Conservation (phyloP, 495 filamentous ascomycete genomes). For the Trypethelium eluteriae region DNA sequence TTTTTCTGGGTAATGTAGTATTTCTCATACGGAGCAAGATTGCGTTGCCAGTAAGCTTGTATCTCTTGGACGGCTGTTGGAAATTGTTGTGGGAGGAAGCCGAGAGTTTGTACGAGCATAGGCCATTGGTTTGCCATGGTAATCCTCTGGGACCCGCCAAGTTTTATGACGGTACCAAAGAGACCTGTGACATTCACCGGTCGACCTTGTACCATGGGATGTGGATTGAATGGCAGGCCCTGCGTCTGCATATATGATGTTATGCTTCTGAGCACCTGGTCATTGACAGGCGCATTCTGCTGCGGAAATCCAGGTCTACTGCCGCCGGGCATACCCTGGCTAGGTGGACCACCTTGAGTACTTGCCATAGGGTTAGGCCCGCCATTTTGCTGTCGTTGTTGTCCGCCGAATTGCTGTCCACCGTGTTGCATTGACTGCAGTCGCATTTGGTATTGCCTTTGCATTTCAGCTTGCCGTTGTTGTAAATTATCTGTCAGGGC, state of each 20-base stretch:
- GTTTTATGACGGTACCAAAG: slow-evolving; percentile 64
- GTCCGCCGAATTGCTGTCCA: slow-evolving; percentile 24
- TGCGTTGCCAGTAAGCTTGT: slow-evolving; percentile 62
- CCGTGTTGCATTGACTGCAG: slow-evolving; percentile 55
- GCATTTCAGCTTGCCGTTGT: slow-evolving; percentile 32
- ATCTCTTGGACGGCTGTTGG: slow-evolving; percentile 61
- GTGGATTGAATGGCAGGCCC: slow-evolving; percentile 59
- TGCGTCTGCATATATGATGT: slow-evolving; percentile 62
- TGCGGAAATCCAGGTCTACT: slow-evolving; percentile 8
- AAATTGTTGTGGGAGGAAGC: slow-evolving; percentile 57
- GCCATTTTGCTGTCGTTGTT: slow-evolving; percentile 35
- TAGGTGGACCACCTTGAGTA: slow-evolving; percentile 41
- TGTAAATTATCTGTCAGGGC: slow-evolving; percentile 39
- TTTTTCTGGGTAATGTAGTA: slow-evolving; percentile 40
- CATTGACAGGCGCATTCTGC: slow-evolving; percentile 27
- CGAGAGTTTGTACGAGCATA: slow-evolving; percentile 57
- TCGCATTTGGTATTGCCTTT: slow-evolving; percentile 37
- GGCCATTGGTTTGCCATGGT: slow-evolving; percentile 62
- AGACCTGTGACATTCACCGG: slow-evolving; percentile 64
- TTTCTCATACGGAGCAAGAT: slow-evolving; percentile 64
- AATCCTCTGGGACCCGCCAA: slow-evolving; percentile 71
- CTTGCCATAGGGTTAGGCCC: slow-evolving; percentile 46
- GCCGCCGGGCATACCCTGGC: slow-evolving; percentile 25
- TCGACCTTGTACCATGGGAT: slow-evolving; percentile 62
- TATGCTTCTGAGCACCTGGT: slow-evolving; percentile 69